Evolutionary conservation across 352 stramenopile genomes (phyloP).

Genomic region (Aphanomyces euteiches): DNA sequence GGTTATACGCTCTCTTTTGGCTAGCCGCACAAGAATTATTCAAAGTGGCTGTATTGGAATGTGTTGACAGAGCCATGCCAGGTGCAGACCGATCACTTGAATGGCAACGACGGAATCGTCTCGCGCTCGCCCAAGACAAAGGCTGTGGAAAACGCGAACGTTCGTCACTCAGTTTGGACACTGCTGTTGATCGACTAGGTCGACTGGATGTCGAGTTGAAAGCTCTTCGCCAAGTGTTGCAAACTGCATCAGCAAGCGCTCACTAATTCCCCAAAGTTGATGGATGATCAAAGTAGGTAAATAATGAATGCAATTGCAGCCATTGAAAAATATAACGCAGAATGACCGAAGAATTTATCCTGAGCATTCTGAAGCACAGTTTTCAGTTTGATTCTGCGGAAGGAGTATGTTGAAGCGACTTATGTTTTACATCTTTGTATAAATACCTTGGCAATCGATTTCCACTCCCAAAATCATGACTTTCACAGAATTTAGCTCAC

Average conservation of each 20-base stretch:
- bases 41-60: conserved; percentile 65
- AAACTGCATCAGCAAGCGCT: conserved; percentile 38
- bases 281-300: too few species aligned
- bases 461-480: too few species aligned
- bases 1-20: conserved; percentile 85
- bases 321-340: too few species aligned
- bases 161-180: conserved; percentile 47
- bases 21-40: conserved; percentile 84
- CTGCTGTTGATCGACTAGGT: conserved; percentile 67
- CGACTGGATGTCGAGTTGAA: conserved; percentile 66
- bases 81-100: conserved; percentile 53
- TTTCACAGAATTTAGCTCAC: too few species aligned
- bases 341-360: too few species aligned
- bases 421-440: too few species aligned
- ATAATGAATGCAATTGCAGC: too few species aligned
- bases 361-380: too few species aligned
- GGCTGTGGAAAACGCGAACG: not conserved
- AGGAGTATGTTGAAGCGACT: too few species aligned
- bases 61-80: conserved; percentile 47
- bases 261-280: conserved; percentile 1
- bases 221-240: conserved; percentile 60
- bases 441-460: too few species aligned
- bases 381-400: too few species aligned
- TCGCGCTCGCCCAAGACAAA: conserved; percentile 47
- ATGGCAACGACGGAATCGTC: conserved; percentile 70